Base-by-base conservation (phyloP, 2,329 filamentous ascomycete species). In the Cryphonectria japonica region DNA sequence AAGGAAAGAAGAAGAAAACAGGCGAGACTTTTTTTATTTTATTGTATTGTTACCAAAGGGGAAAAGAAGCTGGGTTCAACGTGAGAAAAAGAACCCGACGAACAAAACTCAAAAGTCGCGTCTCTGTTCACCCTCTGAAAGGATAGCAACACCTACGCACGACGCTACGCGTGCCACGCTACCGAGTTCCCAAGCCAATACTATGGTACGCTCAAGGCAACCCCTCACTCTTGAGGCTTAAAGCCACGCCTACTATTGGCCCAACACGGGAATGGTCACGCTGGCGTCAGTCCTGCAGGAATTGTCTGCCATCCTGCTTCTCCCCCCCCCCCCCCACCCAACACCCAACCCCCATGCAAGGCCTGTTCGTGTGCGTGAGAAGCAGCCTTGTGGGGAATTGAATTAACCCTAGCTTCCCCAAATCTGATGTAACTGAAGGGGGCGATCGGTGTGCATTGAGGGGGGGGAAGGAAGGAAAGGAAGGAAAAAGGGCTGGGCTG, bases 361-460 rank as follows among this genome's bases (percentile, higher is more conserved):
- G 14, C n/a, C 26, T 26, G 13, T 34, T 59, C 29, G 2, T 7
- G 14, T n/a, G 22, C 22, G 54, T 8, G 54, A 32, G 26, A 59
- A 59, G 14, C 54, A 59, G 54, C 54, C 54, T 59, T 59, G 54
- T 59, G 54, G 54, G 54, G 54, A 59, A 29, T 3, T n/a, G 46
- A 50, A n/a, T 39, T 34, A 1, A 3, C 46, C 6, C 46, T n/a
- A n/a, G 16, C 4, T 19, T 19, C 7, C 46, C 46, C 8, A 50
- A n/a, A 9, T 11, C 22, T 7, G 16, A 50, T 50, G 46, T 50
- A 50, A n/a, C 46, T 7, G 16, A 50, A 50, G 22, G 7, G 22
- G 22, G 46, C 22, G 46, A 50, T 50, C 7, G 46, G 22, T 50
- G 2, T 50, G 43, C 19, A 50, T 50, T 7, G 46, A 43, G 43